Percentiles rank a stretch among this genome's conserved stretches.
Evolutionary conservation across 139 green algal genomes (phyloP).

Genomic region (Zygnema circumcarinatum): DNA sequence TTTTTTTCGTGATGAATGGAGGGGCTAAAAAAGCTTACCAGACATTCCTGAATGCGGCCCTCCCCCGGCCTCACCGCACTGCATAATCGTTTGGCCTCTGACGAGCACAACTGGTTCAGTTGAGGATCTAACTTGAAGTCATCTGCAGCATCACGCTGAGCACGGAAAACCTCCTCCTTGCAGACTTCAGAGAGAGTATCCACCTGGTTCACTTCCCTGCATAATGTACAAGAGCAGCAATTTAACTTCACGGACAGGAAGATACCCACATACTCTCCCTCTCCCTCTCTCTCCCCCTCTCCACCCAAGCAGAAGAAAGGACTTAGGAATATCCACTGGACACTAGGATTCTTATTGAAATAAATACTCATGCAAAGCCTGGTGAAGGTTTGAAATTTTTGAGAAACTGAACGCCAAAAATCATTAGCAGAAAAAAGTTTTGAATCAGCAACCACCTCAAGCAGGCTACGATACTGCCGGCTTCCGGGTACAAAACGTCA

Average conservation of each 20-base stretch:
- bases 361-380: too few relatives aligned
- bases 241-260: too few relatives aligned
- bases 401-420: too few relatives aligned
- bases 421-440: too few relatives aligned
- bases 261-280: too few relatives aligned
- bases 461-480: slow-evolving; percentile 43
- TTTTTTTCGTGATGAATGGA: too few relatives aligned
- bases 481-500: slow-evolving; percentile 42
- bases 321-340: too few relatives aligned
- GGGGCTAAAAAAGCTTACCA: slow-evolving; percentile 28
- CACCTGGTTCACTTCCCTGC: slow-evolving; percentile 38
- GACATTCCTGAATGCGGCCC: slow-evolving; percentile 33
- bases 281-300: too few relatives aligned
- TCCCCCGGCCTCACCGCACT: slow-evolving; percentile 19
- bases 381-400: too few relatives aligned
- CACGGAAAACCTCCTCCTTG: slow-evolving; percentile 25
- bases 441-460: slow-evolving; percentile 40
- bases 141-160: slow-evolving; percentile 35
- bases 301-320: not conserved
- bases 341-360: too few relatives aligned
- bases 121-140: slow-evolving; percentile 53
- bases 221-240: not conserved
- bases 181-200: slow-evolving; percentile 30
- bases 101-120: slow-evolving; percentile 20
- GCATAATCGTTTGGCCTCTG: slow-evolving; percentile 29